Evolutionary conservation across 2,329 filamentous ascomycete species (phyloP), one percentile per base, ranked within the genome.

Genomic region (Fusarium equiseti): DNA sequence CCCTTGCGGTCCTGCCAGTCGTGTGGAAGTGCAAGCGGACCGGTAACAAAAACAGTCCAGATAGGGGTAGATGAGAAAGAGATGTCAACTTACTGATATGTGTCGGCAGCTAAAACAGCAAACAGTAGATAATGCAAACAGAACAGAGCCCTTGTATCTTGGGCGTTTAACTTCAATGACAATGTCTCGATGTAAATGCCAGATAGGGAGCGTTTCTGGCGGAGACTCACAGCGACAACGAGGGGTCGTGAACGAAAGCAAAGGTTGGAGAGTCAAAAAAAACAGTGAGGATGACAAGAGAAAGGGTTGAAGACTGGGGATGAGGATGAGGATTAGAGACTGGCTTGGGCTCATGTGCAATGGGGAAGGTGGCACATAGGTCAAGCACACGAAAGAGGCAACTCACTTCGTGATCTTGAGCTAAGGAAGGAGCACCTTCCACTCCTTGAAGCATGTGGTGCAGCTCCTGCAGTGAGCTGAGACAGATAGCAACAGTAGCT

Each of bases 101-200:
- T 71, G 71, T 66, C 71, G 71, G 64, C 55, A 64, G 73, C 59
- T 77, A 54, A 75, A 77, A 79, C 77, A 74, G 77, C 76, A 77
- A 77, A 79, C 62, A 72, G 74, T 83, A 83, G 77, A 38, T 49
- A 22, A 45, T 66, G 50, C 22, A 55, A 69, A 79, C 22, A 57
- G 82, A 83, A 83, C 75, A 82, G 78, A 75, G 61, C 64, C 73
- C 66, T 61, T 57, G 55, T 40, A 31, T 55, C 29, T 48, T 38
- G 68, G 72, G 59, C 69, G 71, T 70, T 70, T 70, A 77, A 76
- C 49, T 67, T 48, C 24, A 51, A 59, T 50, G 50, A 31, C 29
- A 46, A 63, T 51, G 44, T 24, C 48, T 67, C 22, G 46, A 66
- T 53, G 48, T 26, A 43, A 56, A 59, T 59, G 63, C 58, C 65